Conservation (phyloP, 2,329 filamentous ascomycete genomes). For the Acephala macrosclerotiorum region DNA sequence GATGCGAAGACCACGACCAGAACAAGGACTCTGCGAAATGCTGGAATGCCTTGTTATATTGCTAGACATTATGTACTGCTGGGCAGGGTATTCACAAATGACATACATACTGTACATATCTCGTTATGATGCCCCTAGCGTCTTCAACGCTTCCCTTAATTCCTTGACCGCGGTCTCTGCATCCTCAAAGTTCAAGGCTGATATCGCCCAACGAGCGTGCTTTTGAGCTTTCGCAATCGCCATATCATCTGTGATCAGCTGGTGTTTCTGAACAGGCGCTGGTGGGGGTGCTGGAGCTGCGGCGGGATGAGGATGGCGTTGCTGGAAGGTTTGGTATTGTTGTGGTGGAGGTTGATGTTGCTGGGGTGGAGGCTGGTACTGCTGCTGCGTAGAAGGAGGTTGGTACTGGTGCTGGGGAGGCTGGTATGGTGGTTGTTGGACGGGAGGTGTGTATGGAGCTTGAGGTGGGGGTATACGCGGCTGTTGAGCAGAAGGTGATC, state of each 20-base stretch:
- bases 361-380: conserved; percentile 14
- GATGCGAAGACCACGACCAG: too few species aligned
- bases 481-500: conserved; percentile 32
- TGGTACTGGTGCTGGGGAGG: conserved; percentile 21
- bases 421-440: conserved; percentile 24
- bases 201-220: conserved; percentile 96
- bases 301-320: conserved; percentile 16
- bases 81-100: conserved; percentile 17
- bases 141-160: conserved; percentile 72
- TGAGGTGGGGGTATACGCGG: conserved; percentile 28
- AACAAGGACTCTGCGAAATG: too few species aligned
- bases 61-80: background rate
- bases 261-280: conserved; percentile 34
- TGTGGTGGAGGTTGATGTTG: conserved; percentile 17
- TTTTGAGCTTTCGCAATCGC: conserved; percentile 85
- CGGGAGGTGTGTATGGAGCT: conserved; percentile 25
- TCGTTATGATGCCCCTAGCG: conserved; percentile 38
- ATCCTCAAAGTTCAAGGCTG: conserved; percentile 95
- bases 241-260: conserved; percentile 69
- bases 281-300: conserved; percentile 38
- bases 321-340: conserved; percentile 9
- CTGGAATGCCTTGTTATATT: too few species aligned
- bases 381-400: conserved; percentile 27
- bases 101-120: conserved; percentile 15
- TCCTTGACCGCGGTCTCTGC: conserved; percentile 89